phyloP scores from a whole-genome alignment of 441 rosid genomes.

The Populus hybrid region DNA sequence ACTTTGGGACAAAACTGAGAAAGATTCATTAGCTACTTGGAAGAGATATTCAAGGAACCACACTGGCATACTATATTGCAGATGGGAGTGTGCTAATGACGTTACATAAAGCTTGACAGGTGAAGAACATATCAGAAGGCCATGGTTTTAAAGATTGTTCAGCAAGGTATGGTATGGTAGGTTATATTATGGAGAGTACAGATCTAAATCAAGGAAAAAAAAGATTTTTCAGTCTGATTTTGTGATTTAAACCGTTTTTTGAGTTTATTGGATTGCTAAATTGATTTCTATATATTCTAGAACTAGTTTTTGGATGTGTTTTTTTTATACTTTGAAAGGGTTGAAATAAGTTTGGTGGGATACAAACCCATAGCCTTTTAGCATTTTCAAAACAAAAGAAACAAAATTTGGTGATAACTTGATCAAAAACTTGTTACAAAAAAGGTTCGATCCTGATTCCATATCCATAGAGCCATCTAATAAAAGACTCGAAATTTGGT shows the following conservation, averaged over 20 bases:
- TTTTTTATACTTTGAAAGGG: too few species aligned
- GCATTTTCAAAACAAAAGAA: conserved; percentile 36
- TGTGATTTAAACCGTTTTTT: too few species aligned
- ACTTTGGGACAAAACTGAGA: not conserved
- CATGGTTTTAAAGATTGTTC: not conserved
- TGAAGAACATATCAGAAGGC: not conserved
- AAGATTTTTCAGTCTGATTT: too few species aligned
- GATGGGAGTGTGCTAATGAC: not conserved
- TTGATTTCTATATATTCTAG: too few species aligned
- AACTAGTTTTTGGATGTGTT: too few species aligned
- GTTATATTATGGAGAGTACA: not conserved
- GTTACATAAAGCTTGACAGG: not conserved
- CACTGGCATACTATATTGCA: not conserved
- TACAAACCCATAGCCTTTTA: too few species aligned
- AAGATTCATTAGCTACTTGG: not conserved
- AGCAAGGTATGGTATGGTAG: not conserved
- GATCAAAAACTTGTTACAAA: conserved; percentile 55
- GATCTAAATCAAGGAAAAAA: too few species aligned
- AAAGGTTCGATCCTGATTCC: conserved; percentile 59
- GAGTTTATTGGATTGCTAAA: too few species aligned
- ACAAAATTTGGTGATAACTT: conserved; percentile 66
- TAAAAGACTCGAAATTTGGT: conserved; percentile 44
- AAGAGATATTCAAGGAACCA: not conserved
- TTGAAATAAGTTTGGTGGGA: too few species aligned
- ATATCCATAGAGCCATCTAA: conserved; percentile 55